Evolutionary conservation across 352 stramenopile species (phyloP).

Genomic region (Pythium rishiriense): DNA sequence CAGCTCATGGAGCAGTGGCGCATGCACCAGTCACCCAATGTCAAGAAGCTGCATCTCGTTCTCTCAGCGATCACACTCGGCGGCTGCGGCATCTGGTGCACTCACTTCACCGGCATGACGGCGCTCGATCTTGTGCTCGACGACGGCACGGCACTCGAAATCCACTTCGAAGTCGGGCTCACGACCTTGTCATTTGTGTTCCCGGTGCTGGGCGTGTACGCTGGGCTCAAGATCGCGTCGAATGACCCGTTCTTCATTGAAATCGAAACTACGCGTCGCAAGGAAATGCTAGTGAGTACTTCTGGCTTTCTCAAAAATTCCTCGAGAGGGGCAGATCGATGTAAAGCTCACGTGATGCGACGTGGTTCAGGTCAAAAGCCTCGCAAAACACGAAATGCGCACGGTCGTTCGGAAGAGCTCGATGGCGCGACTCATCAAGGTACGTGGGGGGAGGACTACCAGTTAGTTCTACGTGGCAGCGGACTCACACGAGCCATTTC

Average conservation of each 20-base stretch:
- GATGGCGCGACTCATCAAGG: slow-evolving; percentile 38
- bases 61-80: slow-evolving; percentile 48
- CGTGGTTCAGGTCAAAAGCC: slow-evolving; percentile 27
- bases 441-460: neutral
- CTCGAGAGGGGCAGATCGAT: neutral
- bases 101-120: slow-evolving; percentile 76
- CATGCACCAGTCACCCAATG: slow-evolving; percentile 28
- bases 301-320: neutral
- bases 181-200: slow-evolving; percentile 65
- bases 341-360: slow-evolving; percentile 1
- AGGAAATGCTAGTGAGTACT: slow-evolving; percentile 25
- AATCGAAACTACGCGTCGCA: slow-evolving; percentile 53
- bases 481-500: slow-evolving; percentile 19
- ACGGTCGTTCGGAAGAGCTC: slow-evolving; percentile 45
- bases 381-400: slow-evolving; percentile 48
- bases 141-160: slow-evolving; percentile 41
- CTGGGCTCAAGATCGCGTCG: slow-evolving; percentile 59
- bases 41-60: slow-evolving; percentile 42
- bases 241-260: slow-evolving; percentile 72
- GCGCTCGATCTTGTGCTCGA: slow-evolving; percentile 45
- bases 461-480: neutral
- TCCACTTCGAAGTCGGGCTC: slow-evolving; percentile 59
- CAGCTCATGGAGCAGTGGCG: slow-evolving; percentile 78
- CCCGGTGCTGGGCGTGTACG: slow-evolving; percentile 50
- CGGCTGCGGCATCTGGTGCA: slow-evolving; percentile 71